Evolutionary conservation across 2,329 filamentous ascomycete species (phyloP), one percentile per base, ranked within the genome.

Genomic region (Pleoardoris graminearum): DNA sequence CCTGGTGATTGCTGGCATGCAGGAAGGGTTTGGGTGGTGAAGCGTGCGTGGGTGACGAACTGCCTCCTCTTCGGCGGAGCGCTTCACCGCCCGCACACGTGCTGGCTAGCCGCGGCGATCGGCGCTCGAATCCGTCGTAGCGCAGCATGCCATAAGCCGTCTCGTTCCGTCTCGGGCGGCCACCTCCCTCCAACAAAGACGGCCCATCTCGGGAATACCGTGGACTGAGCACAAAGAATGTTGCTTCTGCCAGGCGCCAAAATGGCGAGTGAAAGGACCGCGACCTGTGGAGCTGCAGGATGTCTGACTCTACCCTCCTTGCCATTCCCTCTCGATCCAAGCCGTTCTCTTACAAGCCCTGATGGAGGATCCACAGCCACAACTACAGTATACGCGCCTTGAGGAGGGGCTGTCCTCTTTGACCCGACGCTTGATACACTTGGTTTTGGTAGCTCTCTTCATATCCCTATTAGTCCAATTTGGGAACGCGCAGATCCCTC

Each of bases 1-100:
- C 43, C 50, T 47, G 32, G 48, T 22, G 56, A 54, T 55, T 63
- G 62, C 57, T 60, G 62, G 61, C 53, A 63, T 53, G 47, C 55
- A 48, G 44, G 47, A 51, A 53, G 46, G 55, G 53, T 59, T 53
- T 58, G 54, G 52, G 51, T 49, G 42, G 30, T 30, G 50, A 51
- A 35, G 56, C 19, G 54, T 50, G 58, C 5, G 33, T 36, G 43
- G 5, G 54, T 41, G 51, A 51, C 47, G 42, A 51, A 23, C 30
- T 48, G 51, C 27, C 36, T 33, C 16, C 14, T 43, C 35, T 36
- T 49, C 47, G 11, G 16, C 48, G 11, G 35, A 16, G 29, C 27
- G 36, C 5, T 23, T 25, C 36, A 39, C 33, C 35, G 23, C 33
- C 23, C 23, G 45, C 33, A n/a, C 35, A 29, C 22, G 33, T 21